Base-by-base conservation (phyloP, 305 asterid species). In the Caryopteris hybrid region DNA sequence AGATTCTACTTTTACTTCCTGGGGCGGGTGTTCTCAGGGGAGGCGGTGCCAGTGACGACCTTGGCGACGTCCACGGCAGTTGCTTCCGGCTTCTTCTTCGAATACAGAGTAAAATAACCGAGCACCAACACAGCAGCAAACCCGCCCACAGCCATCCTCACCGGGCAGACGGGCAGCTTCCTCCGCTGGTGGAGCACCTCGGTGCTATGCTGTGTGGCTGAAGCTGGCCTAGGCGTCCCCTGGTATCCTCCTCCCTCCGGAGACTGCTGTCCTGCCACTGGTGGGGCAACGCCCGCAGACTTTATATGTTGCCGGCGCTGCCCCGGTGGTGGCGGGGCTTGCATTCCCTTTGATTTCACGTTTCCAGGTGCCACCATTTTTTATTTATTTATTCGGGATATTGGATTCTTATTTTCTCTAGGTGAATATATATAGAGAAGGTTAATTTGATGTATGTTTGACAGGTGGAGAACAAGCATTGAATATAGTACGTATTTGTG, bases 61-160 rank as follows among this genome's bases (percentile, higher is more conserved):
- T 58, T 85, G 3, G 96, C 98, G 0, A 90, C 97, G 36, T 92
- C 98, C 23, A 81, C 34, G 16, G 97, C 96, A 16, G 87, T 77
- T 8, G 90, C 96, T 68, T 90, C 97, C 0, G 93, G 83, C 68
- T 88, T 90, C 80, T 88, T 88, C 61, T 84, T 69, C 7, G 88
- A 46, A 73, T 82, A 92, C 68, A 90, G 59, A 1, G 97, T 85
- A 27, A 90, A 54, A 66, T 86, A 90, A 10, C 80, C 87, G 5
- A 91, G 4, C 1, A 74, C 57, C 38, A 66, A 75, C 8, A 71
- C 79, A 6, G 75, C 58, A 0, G 71, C 92, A n/a, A 84, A 68
- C 3, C 95, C 96, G 0, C 84, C 86, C 0, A 83, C 3, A 0
- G 76, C 92, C 79, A 81, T 59, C 72, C 69, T 86, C 0, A 63